phyloP scores from a whole-genome alignment of 371 early-diverging fungal species.

The Cladochytrium tenue region DNA sequence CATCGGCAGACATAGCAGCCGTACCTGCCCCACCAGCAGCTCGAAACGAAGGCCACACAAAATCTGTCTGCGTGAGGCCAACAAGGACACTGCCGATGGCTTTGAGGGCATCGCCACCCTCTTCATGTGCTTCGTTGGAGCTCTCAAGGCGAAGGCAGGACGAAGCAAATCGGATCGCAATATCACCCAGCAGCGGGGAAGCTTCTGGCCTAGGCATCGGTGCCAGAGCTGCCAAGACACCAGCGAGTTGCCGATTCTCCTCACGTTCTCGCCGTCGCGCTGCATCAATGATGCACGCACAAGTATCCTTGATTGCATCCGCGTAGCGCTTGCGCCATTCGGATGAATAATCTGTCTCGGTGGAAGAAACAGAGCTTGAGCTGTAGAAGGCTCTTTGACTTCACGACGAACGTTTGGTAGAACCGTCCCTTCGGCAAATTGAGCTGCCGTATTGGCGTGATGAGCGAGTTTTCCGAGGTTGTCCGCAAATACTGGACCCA shows the following conservation, averaged over 20 bases:
- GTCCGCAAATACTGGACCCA: slow-evolving; percentile 64
- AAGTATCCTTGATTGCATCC: slow-evolving; percentile 11
- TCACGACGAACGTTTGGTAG: slow-evolving; percentile 64
- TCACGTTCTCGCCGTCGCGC: slow-evolving; percentile 57
- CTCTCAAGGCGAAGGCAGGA: not conserved
- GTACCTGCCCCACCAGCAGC: not conserved
- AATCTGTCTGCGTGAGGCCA: not conserved
- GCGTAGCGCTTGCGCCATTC: slow-evolving; percentile 23
- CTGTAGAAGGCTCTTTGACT: slow-evolving; percentile 38
- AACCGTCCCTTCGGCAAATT: slow-evolving; percentile 66
- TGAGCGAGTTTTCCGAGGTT: slow-evolving; percentile 67
- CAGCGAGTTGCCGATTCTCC: slow-evolving; percentile 67
- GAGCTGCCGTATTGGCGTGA: slow-evolving; percentile 70
- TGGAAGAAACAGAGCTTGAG: slow-evolving; percentile 1
- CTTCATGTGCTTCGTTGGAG: not conserved
- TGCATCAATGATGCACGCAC: slow-evolving; percentile 34
- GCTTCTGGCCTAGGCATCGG: slow-evolving; percentile 10
- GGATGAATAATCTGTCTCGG: not conserved
- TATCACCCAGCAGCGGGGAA: not conserved
- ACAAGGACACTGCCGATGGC: not conserved
- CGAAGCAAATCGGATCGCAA: not conserved
- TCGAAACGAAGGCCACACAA: not conserved
- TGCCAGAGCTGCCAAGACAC: slow-evolving; percentile 58
- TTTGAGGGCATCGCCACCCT: not conserved
- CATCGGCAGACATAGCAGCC: not conserved